Evolutionary conservation across 2,329 filamentous ascomycete genomes (phyloP).

Genomic region (Ophiostoma sp.): DNA sequence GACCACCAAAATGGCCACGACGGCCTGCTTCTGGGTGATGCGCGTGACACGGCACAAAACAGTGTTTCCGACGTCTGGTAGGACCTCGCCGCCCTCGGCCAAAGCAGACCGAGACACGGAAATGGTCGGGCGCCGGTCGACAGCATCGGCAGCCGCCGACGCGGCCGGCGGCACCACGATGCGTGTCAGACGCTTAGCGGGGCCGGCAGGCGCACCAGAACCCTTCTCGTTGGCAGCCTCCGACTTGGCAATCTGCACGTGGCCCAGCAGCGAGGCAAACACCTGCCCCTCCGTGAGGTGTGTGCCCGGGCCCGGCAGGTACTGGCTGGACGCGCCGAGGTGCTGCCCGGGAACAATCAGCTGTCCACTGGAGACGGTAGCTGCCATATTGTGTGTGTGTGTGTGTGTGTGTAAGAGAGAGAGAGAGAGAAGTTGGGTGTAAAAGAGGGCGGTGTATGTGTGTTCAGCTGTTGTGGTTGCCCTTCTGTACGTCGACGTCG

Average conservation of each 20-base stretch:
- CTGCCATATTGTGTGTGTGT: constrained; percentile 2
- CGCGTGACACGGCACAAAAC: constrained; percentile 85
- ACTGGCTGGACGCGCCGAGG: constrained; percentile 67
- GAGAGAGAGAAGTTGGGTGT: neutral
- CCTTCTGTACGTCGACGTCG: neutral
- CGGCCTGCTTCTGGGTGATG: constrained; percentile 80
- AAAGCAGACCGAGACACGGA: constrained; percentile 53
- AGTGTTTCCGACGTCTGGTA: constrained; percentile 77
- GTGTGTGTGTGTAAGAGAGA: neutral
- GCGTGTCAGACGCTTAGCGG: constrained; percentile 60
- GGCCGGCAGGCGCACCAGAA: constrained; percentile 37
- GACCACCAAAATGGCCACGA: constrained; percentile 82
- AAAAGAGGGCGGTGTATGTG: neutral
- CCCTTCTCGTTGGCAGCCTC: constrained; percentile 31
- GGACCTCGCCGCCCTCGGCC: constrained; percentile 55
- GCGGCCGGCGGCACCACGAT: constrained; percentile 47
- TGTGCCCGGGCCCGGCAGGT: constrained; percentile 76
- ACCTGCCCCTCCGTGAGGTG: constrained; percentile 75
- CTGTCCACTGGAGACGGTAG: constrained; percentile 14
- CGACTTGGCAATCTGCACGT: constrained; percentile 57
- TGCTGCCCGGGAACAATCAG: constrained; percentile 79
- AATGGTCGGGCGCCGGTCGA: constrained; percentile 51
- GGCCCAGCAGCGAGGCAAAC: constrained; percentile 79
- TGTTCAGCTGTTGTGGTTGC: neutral
- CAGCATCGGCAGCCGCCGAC: constrained; percentile 40